A percentile compares a stretch with the other conserved stretches of the same genome.
Conservation (phyloP, 805 yeast species). For the Candida pseudofarinosa region DNA sequence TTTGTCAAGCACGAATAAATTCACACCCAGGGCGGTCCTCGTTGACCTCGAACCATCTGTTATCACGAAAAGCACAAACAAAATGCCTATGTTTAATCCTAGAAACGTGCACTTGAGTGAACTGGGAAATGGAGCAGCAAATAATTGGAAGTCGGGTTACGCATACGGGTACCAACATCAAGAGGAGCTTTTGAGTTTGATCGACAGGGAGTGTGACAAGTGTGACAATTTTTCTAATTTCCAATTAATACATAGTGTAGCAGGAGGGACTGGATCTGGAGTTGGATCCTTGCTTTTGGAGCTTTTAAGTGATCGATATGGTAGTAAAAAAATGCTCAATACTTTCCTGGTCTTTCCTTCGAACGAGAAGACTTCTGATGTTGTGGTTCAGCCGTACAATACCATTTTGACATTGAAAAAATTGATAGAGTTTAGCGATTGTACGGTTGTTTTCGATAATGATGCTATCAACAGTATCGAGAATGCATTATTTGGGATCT, state of each 20-base stretch:
- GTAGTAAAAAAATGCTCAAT: constrained; percentile 72
- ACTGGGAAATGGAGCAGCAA: constrained; percentile 93
- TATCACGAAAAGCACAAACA: constrained; percentile 54
- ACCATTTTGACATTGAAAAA: constrained; percentile 78
- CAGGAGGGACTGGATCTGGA: constrained; percentile 99
- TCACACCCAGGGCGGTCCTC: constrained; percentile 83
- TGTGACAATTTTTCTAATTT: constrained; percentile 89
- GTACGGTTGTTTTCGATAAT: constrained; percentile 87
- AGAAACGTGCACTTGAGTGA: constrained; percentile 73
- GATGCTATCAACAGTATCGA: constrained; percentile 77
- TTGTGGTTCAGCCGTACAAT: constrained; percentile 97
- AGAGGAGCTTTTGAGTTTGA: constrained; percentile 75
- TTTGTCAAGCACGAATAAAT: constrained; percentile 66
- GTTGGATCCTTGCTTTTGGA: constrained; percentile 83
- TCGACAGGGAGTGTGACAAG: constrained; percentile 86
- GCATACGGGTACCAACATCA: constrained; percentile 62
- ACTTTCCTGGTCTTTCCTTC: constrained; percentile 87
- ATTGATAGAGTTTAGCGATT: constrained; percentile 79
- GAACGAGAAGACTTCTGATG: constrained; percentile 76
- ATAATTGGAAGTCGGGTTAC: constrained; percentile 93
- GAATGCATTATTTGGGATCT: constrained; percentile 31
- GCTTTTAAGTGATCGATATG: constrained; percentile 69
- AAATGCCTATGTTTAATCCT: constrained; percentile 70
- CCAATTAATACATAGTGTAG: constrained; percentile 88
- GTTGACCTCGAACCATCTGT: constrained; percentile 91